Base-by-base conservation (phyloP, 2,329 filamentous ascomycete species). In the Colletotrichum lindemuthianum region DNA sequence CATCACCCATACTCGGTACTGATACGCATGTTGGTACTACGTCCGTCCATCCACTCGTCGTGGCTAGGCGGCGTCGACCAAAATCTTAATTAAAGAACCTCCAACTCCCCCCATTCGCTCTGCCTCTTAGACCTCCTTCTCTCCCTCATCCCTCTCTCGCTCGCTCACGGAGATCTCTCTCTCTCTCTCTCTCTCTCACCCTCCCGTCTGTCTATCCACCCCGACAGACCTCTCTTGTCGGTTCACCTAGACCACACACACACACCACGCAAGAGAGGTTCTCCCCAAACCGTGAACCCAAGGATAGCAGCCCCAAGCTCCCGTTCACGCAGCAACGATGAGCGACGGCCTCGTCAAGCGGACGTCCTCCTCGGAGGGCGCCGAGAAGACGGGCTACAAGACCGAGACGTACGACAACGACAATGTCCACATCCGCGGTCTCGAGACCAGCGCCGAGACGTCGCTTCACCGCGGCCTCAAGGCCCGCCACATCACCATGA, bases 401-500 rank as follows among this genome's bases (percentile, higher is more conserved):
- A 59, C 60, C 56, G 68, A 72, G 40, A 63, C 59, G 24, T 61
- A 65, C 57, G 65, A 74, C 24, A 65, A 71, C 57, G 71, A 73
- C 3, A 73, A 74, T 63, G 67, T 76, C 47, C 77, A 78, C 67
- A 79, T 84, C 68, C 78, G 78, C 49, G 82, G 82, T 67, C 73
- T 84, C 67, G 82, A 84, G 78, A 84, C 82, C 13, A 79, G 77
- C 55, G 72, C 77, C 36, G 80, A 82, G 67, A 84, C 81, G 51
- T 74, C 76, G 68, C 78, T 85, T 60, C 82, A 84, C 63, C 80
- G 82, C n/a, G 83, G 82, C 32, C 81, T 85, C 69, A 82, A 84
- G 73, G 81, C 83, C 16, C 82, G 83, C 9, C 83, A 85, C 74
- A 85, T 85, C 71, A 84, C 81, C 72, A 85, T 85, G 83, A 85